A percentile compares a stretch with the other conserved stretches of the same genome.
Evolutionary conservation across 352 stramenopile species (phyloP).

Genomic region (Pythium rhizo-oryzae): DNA sequence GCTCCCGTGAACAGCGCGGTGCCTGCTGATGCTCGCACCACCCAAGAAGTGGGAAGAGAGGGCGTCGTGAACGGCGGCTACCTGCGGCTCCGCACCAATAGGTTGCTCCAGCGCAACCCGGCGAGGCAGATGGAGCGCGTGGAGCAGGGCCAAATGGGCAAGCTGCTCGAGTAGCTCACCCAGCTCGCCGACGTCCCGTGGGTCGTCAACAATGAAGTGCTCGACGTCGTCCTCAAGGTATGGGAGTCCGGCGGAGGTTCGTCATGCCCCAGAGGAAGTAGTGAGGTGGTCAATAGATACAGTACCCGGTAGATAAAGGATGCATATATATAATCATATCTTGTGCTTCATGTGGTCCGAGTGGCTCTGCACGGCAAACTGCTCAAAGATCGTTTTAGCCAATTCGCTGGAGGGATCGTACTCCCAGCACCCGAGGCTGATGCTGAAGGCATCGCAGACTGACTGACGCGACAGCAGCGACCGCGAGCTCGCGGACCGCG

Average conservation of each 20-base stretch:
- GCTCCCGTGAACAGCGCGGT: conserved; percentile 82
- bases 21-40: conserved; percentile 97
- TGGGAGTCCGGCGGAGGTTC: conserved; percentile 91
- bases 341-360: conserved; percentile 17
- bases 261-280: no score
- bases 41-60: conserved; percentile 93
- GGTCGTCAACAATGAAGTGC: conserved; percentile 95
- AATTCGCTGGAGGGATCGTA: conserved; percentile 25
- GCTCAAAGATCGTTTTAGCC: conserved; percentile 31
- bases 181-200: conserved; percentile 92
- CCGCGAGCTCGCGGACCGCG: not conserved
- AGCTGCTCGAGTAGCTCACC: conserved; percentile 93
- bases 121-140: conserved; percentile 91
- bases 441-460: not conserved
- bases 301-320: no score
- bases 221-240: conserved; percentile 90
- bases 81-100: conserved; percentile 88
- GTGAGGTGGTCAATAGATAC: no score
- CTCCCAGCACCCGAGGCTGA: conserved; percentile 29
- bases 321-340: no score
- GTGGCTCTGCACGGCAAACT: conserved; percentile 31
- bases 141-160: conserved; percentile 79
- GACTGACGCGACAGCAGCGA: not conserved
- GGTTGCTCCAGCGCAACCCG: conserved; percentile 91
- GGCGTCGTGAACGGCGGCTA: conserved; percentile 92